Evolutionary conservation across 352 stramenopile species (phyloP), one percentile per base, ranked within the genome.

Genomic region (Globisporangium spinosum): DNA sequence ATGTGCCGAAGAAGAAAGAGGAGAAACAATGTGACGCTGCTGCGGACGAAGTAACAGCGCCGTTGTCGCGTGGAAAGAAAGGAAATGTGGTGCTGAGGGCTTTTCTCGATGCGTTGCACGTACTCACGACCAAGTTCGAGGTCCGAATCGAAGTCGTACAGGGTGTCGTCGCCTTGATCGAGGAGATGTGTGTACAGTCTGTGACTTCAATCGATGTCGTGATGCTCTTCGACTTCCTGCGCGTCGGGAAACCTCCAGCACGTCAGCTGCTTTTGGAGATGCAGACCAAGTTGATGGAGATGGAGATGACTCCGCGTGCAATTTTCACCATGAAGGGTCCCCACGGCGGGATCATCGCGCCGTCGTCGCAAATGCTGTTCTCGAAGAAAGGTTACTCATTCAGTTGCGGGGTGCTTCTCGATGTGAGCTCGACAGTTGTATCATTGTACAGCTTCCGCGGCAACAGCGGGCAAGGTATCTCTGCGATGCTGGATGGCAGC

Each of bases 361-460:
- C 82, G 7, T 79, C 84, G 0, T 76, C 80, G 5, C 73, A 87
- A 32, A 71, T 81, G 51, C 70, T 90, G 51, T 80, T 91, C 47
- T 79, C 83, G 0, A 95, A 91, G 70, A 89, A 83, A 70, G 88
- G 88, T 0, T 95, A 93, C 63, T 85, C 81, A 15, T 89, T 82
- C 65, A 90, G 79, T 34, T 80, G 89, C 67, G 85, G 84, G 0
- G 61, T 95, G 1, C 64, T 76, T n/a, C 58, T 93, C 20, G 69
- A 89, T 40, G 34, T 68, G 17, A 70, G 51, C 17, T 62, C 72
- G 2, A 56, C 70, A 22, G 49, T 75, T 10, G 76, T 89, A 2
- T 71, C 86, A 29, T 64, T 95, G 1, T 93, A 89, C 66, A 95
- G 83, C 57, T 91, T 95, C 58, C 78, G 86, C 15, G 88, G 88